Conservation (phyloP, 169 alveolate species). For the Fabrea salina region DNA sequence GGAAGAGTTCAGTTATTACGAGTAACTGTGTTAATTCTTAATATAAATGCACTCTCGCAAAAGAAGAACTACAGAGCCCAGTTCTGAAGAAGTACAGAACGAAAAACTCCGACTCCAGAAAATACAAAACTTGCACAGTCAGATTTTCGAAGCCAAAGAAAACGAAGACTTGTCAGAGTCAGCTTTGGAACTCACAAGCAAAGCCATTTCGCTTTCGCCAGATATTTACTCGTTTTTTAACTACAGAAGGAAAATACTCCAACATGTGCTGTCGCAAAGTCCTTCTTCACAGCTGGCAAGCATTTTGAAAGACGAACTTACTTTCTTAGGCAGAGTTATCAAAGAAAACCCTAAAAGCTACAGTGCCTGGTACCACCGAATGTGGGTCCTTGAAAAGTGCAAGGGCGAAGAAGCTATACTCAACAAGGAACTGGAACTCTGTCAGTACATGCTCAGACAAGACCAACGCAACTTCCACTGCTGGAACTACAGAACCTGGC, state of each 20-base stretch:
- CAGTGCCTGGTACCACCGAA: slow-evolving; percentile 70
- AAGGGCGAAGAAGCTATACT: slow-evolving; percentile 4
- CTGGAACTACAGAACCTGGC: slow-evolving; percentile 72
- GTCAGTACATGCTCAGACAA: slow-evolving; percentile 59
- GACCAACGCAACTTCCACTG: slow-evolving; percentile 76
- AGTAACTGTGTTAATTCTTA: neutral
- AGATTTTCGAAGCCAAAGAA: neutral
- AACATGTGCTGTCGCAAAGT: neutral
- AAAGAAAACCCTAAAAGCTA: slow-evolving; percentile 61
- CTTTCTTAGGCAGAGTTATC: slow-evolving; percentile 41
- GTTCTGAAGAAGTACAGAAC: slow-evolving; percentile 14
- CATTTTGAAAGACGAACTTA: slow-evolving; percentile 42
- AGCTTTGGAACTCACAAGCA: neutral
- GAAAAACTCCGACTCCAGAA: slow-evolving; percentile 3
- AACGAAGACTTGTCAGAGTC: neutral
- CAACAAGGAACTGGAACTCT: slow-evolving; percentile 52
- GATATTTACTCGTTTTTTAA: slow-evolving; percentile 25
- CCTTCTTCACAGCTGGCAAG: neutral
- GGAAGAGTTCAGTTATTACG: neutral
- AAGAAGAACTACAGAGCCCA: neutral
- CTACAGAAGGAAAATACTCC: neutral
- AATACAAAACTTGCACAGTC: slow-evolving; percentile 17
- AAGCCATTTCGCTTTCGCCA: slow-evolving; percentile 22
- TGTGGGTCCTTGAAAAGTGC: slow-evolving; percentile 39
- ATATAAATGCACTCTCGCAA: slow-evolving; percentile 33